phyloP scores from a whole-genome alignment of 352 stramenopile species.

The Pythium coloratum region DNA sequence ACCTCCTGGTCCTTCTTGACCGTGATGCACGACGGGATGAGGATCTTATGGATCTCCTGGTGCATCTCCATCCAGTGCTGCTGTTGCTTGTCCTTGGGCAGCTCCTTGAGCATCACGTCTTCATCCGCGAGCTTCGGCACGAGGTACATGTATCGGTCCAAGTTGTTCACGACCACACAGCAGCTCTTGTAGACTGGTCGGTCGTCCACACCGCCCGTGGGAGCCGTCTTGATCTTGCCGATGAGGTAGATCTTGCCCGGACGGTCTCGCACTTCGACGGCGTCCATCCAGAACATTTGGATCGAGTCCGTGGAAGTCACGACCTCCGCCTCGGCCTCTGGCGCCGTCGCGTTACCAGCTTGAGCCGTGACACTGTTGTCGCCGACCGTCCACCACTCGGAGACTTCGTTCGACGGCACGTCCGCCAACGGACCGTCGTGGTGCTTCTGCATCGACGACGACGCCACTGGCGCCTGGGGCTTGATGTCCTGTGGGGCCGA shows the following conservation, averaged over 20 bases:
- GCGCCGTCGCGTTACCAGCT: constrained; percentile 26
- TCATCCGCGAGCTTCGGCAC: constrained; percentile 39
- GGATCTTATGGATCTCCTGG: constrained; percentile 91
- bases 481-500: constrained; percentile 25
- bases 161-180: constrained; percentile 95
- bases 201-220: constrained; percentile 29
- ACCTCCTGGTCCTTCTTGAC: constrained; percentile 67
- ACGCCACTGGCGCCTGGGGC: neutral
- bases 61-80: constrained; percentile 85
- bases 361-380: constrained; percentile 10
- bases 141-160: constrained; percentile 96
- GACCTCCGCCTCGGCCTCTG: constrained; percentile 33
- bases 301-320: constrained; percentile 66
- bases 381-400: constrained; percentile 80
- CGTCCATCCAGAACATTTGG: constrained; percentile 98
- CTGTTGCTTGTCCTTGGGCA: constrained; percentile 91
- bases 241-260: constrained; percentile 97
- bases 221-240: constrained; percentile 90
- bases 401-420: constrained; percentile 85
- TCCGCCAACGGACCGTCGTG: constrained; percentile 33
- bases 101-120: constrained; percentile 71
- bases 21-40: constrained; percentile 84
- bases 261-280: constrained; percentile 92
- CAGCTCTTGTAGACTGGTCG: constrained; percentile 89
- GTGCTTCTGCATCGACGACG: constrained; percentile 28